Evolutionary conservation across 2,329 filamentous ascomycete species (phyloP), one percentile per base, ranked within the genome.

Genomic region (Botrytis tulipae): DNA sequence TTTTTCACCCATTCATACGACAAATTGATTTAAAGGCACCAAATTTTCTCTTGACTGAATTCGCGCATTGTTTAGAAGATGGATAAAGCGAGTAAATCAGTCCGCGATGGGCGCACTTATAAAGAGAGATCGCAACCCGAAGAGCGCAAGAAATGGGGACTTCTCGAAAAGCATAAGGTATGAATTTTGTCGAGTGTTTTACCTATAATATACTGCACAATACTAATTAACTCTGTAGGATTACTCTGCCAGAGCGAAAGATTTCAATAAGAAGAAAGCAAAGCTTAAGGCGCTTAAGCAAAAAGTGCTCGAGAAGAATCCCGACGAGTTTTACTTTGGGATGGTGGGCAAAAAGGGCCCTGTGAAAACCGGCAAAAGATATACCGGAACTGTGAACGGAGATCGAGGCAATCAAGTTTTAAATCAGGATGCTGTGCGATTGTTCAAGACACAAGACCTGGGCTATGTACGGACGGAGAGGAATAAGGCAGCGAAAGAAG

Each of bases 81-180:
- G 72, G 72, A 73, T 63, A 73, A 73, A 73, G 72, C 72, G 12
- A 73, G 72, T 57, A 73, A 73, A 73, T 73, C 72, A 46, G 72
- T 73, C 46, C 72, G 72, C 32, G 72, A 73, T 70, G 72, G 93
- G 83, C 93, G 94, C 80, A 92, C 94, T 78, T 95, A 98, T 84
- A 89, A 91, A 78, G 96, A 98, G 87, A 92, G 96, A 79, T 93
- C 93, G 51, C 96, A 98, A 83, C 93, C 95, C 59, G 83, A 89
- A 76, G 93, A 95, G 81, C 93, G 96, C 71, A 86, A 91, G 77
- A 93, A 93, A 85, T 94, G 94, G 84, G 96, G 96, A 76, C 88
- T 98, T 35, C 90, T 98, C 75, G 96, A 98, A 83, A 98, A 99
- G 85, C 93, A 96, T 87, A 98, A 98, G 85, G 91, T 91, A 80